Percentiles rank a stretch among this genome's conserved stretches.
Conservation (phyloP, 2,329 filamentous ascomycete species). For the Sarocladium brachiariae region DNA sequence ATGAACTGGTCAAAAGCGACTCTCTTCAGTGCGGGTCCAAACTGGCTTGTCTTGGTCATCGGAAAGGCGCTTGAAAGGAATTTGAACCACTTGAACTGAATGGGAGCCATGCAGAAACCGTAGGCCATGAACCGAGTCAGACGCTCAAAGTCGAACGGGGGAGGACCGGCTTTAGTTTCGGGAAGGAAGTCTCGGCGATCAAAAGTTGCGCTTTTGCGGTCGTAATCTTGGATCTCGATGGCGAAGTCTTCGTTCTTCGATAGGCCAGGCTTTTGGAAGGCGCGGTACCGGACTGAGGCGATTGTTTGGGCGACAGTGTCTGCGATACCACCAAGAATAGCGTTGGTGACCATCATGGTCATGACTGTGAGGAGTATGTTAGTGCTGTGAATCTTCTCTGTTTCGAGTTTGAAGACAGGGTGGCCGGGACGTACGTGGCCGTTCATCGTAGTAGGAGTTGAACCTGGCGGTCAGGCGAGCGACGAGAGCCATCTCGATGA, state of each 20-base stretch:
- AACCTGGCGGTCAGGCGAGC: conserved; percentile 79
- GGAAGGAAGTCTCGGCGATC: conserved; percentile 60
- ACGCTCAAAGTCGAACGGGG: conserved; percentile 92
- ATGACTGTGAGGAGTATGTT: conserved; percentile 53
- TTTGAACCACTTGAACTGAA: conserved; percentile 94
- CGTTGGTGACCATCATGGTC: conserved; percentile 99
- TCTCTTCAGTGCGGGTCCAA: conserved; percentile 76
- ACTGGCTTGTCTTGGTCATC: conserved; percentile 67
- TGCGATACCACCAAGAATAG: conserved; percentile 88
- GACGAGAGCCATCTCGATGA: conserved; percentile 83
- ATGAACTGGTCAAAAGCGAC: conserved; percentile 89
- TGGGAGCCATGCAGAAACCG: conserved; percentile 88
- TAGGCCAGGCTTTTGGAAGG: conserved; percentile 49
- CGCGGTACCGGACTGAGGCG: conserved; percentile 68
- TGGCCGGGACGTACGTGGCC: conserved; percentile 55
- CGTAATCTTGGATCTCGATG: conserved; percentile 83
- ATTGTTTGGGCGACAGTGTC: conserved; percentile 94
- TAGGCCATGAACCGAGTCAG: conserved; percentile 95
- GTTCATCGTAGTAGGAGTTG: conserved; percentile 88
- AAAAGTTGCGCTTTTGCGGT: conserved; percentile 69
- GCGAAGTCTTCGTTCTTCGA: conserved; percentile 64
- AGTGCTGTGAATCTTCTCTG: not conserved
- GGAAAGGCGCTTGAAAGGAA: conserved; percentile 80
- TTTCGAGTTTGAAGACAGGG: not conserved
- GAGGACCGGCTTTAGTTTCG: conserved; percentile 55